Base-by-base conservation (phyloP, 2,329 filamentous ascomycete species). In the Penicillium aurantiogriseum region DNA sequence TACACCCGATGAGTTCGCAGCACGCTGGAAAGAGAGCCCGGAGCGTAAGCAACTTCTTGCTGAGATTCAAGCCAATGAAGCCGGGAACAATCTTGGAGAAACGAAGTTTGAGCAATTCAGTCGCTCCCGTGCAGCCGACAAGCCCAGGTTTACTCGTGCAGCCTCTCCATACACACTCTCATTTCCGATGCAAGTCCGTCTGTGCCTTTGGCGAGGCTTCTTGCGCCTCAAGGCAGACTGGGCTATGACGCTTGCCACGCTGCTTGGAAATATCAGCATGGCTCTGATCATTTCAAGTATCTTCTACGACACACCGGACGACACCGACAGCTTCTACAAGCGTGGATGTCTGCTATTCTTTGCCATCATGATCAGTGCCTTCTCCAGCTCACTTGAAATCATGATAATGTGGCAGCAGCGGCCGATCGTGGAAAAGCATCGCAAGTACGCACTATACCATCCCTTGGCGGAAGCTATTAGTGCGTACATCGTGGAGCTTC, bases 371-470 rank as follows among this genome's bases (percentile, higher is more conserved):
- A 85, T 94, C 79, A 95, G 93, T 73, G 90, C 89, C 39, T 92
- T 94, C 66, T 81, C 87, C 54, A 88, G 85, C 67, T 85, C 88
- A 50, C 80, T 92, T 42, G 90, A 94, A 74, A 93, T 96, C 71
- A 75, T 94, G 39, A 91, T 89, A 0, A 83, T 96, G 4, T 97
- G 93, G 74, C 84, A 90, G 10, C 92, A 96, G 82, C 88, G 92
- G 25, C 89, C 90, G 1, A 96, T 96, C 65, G 90, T 97, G 59
- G 91, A 96, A 71, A 96, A 96, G 71, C 92, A 97, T 67, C 79
- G 82, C 59, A 86, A 88, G 58, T 96, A 96, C 70, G 91, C 91
- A 10, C 80, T 96, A 5, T 96, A 96, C 69, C 92, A 96, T 69
- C 91, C 92, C 0, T 92, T 89, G 2, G 89, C 91, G n/a, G 91